These are phyloP conservation scores for Corchorus olitorius DNA, from an alignment of 345 rosid species.

Conservation along the genomic window DNA sequence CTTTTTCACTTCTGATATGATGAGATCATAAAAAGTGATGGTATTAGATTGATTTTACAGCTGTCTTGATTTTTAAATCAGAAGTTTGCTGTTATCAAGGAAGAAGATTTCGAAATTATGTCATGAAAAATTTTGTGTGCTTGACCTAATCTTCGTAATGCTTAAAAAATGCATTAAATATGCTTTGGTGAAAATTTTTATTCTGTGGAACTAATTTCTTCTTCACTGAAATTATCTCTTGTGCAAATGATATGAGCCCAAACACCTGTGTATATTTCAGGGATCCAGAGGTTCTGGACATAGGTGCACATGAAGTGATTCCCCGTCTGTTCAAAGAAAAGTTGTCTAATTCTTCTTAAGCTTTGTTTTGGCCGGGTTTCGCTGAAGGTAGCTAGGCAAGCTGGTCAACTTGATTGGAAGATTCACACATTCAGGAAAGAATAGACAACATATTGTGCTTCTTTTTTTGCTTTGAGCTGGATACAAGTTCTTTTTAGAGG, in stretches of 20 bases:
- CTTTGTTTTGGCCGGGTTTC: neutral
- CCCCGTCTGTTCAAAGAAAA: slow-evolving; percentile 83
- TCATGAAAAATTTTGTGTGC: neutral
- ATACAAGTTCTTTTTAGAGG: slow-evolving; percentile 21
- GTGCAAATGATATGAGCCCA: neutral
- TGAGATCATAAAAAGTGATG: neutral
- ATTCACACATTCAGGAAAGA: neutral
- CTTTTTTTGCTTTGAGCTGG: slow-evolving; percentile 13
- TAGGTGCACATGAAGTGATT: slow-evolving; percentile 74
- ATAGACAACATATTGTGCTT: neutral
- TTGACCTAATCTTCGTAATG: neutral
- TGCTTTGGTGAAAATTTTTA: neutral
- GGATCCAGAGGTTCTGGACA: slow-evolving; percentile 82
- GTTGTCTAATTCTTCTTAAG: slow-evolving; percentile 35
- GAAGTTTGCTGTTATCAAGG: neutral
- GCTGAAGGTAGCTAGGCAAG: slow-evolving; percentile 10
- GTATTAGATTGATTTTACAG: neutral
- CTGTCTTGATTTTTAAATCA: neutral
- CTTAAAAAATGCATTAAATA: neutral
- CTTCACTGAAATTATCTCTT: neutral
- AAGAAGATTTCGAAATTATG: neutral
- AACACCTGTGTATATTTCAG: slow-evolving; percentile 38
- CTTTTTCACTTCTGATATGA: neutral
- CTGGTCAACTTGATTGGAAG: neutral
- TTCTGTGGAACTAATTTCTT: neutral